Conservation (phyloP, 352 stramenopile species). For the Peronospora tabacina region DNA sequence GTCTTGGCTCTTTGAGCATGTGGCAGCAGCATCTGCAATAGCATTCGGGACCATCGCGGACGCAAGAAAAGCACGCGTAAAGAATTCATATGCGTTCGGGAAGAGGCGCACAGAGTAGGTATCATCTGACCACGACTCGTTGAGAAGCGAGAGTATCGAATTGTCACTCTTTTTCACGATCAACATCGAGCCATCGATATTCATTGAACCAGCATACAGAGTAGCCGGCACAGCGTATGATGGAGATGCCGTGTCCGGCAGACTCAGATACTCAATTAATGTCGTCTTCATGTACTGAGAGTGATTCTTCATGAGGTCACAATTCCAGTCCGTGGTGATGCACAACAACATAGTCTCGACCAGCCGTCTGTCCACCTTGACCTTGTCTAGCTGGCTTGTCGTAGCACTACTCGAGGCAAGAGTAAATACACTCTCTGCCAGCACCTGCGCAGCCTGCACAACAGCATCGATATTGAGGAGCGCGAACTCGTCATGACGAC, state of each 20-base stretch:
- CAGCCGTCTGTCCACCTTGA: constrained; percentile 48
- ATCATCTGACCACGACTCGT: constrained; percentile 47
- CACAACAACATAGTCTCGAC: constrained; percentile 53
- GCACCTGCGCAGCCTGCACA: constrained; percentile 52
- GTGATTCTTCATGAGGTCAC: constrained; percentile 58
- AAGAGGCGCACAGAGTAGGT: constrained; percentile 53
- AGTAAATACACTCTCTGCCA: constrained; percentile 63
- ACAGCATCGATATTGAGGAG: constrained; percentile 46
- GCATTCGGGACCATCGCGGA: constrained; percentile 42
- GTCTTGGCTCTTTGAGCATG: constrained; percentile 49
- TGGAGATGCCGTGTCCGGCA: constrained; percentile 39
- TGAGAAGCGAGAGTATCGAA: constrained; percentile 41
- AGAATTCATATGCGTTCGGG: constrained; percentile 77
- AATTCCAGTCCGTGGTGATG: constrained; percentile 60
- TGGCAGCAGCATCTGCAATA: constrained; percentile 21
- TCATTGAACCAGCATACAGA: constrained; percentile 50
- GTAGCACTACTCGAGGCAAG: constrained; percentile 50
- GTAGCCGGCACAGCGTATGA: constrained; percentile 43
- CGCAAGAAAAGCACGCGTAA: constrained; percentile 65
- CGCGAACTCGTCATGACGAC: constrained; percentile 52
- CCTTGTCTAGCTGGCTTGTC: constrained; percentile 27
- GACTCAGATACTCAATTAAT: constrained; percentile 57
- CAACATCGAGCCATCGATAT: constrained; percentile 42
- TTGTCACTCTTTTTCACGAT: constrained; percentile 37
- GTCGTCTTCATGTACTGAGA: constrained; percentile 52